phyloP scores from a whole-genome alignment of 2,329 filamentous ascomycete genomes.

The Calonectria fujianensis region DNA sequence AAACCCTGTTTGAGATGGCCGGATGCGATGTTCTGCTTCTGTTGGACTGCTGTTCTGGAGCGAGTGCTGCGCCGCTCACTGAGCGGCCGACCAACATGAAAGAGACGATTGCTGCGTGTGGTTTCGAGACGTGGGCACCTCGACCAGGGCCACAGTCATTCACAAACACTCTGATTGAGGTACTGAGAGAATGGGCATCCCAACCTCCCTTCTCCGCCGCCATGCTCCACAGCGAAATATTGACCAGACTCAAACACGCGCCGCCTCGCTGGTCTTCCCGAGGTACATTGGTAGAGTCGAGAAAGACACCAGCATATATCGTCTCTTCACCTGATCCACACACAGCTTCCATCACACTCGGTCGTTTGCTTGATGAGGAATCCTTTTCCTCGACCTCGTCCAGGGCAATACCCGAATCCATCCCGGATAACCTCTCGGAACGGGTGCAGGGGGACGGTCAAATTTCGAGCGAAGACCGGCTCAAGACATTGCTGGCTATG shows the following conservation, averaged over 20 bases:
- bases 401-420: conserved; percentile 47
- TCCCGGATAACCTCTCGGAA: conserved; percentile 48
- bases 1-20: conserved; percentile 54
- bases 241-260: conserved; percentile 53
- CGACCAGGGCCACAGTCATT: conserved; percentile 52
- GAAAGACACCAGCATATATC: conserved; percentile 54
- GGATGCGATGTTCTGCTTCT: conserved; percentile 53
- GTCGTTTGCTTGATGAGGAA: conserved; percentile 48
- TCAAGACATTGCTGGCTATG: conserved; percentile 48
- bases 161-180: conserved; percentile 53
- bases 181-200: conserved; percentile 53
- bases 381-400: conserved; percentile 47
- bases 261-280: conserved; percentile 50
- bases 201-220: conserved; percentile 54
- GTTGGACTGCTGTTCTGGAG: conserved; percentile 53
- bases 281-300: conserved; percentile 50
- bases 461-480: conserved; percentile 51
- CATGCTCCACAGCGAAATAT: conserved; percentile 54
- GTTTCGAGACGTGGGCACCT: conserved; percentile 54
- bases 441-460: conserved; percentile 47
- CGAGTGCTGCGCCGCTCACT: conserved; percentile 52
- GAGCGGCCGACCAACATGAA: conserved; percentile 54
- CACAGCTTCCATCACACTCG: conserved; percentile 52
- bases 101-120: conserved; percentile 54
- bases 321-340: conserved; percentile 53